Evolutionary conservation across 2,329 filamentous ascomycete genomes (phyloP).

Genomic region (Pezicula rhizophila): DNA sequence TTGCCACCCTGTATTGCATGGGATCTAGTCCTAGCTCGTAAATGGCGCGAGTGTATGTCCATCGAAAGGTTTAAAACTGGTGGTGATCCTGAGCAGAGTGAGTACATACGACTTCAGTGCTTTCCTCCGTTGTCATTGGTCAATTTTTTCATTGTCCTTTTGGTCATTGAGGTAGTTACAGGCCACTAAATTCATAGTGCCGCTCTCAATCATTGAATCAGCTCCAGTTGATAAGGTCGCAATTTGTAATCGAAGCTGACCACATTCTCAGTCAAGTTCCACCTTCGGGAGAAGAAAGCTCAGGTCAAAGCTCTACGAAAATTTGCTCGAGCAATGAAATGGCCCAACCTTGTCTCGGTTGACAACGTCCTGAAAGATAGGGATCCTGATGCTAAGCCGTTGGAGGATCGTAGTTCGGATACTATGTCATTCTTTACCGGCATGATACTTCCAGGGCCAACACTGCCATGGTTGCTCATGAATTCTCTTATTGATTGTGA

Average conservation of each 20-base stretch:
- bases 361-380: constrained; percentile 55
- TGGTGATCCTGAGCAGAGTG: constrained; percentile 43
- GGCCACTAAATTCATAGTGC: too few species aligned
- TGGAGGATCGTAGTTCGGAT: constrained; percentile 60
- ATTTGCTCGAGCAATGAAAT: constrained; percentile 69
- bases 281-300: constrained; percentile 57
- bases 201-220: too few species aligned
- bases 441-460: constrained; percentile 63
- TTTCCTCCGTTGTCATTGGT: too few species aligned
- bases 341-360: constrained; percentile 65
- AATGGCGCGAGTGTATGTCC: constrained; percentile 66
- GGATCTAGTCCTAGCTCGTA: constrained; percentile 66
- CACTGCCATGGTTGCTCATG: constrained; percentile 71
- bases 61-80: constrained; percentile 53
- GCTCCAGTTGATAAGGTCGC: too few species aligned
- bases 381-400: constrained; percentile 42
- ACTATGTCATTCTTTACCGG: constrained; percentile 74
- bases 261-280: constrained; percentile 45
- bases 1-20: constrained; percentile 67
- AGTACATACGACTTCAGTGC: constrained; percentile 13
- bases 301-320: constrained; percentile 63
- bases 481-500: constrained; percentile 72
- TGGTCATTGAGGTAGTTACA: too few species aligned
- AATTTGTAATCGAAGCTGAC: too few species aligned
- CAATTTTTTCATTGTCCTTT: too few species aligned